Percentiles rank a stretch among this genome's conserved stretches.
These are phyloP conservation scores for Phyllosticta paracitricarpa DNA, from an alignment of 2,329 filamentous ascomycete species.

Conservation along the genomic window DNA sequence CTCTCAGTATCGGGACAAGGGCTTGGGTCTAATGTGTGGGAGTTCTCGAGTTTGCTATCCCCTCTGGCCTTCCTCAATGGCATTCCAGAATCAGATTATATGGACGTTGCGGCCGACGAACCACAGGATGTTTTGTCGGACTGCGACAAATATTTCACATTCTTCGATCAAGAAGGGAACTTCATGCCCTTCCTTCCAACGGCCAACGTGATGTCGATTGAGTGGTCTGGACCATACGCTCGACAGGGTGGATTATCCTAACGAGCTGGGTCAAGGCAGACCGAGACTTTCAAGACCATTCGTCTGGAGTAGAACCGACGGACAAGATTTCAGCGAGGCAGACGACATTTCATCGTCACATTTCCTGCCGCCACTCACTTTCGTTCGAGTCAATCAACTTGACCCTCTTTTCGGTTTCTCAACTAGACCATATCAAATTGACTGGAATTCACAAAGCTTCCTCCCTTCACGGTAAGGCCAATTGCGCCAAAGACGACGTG, in stretches of 20 bases:
- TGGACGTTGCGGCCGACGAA: no score
- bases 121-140: neutral
- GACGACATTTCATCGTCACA: no score
- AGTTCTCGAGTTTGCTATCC: neutral
- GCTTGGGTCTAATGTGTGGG: no score
- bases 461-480: no score
- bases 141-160: neutral
- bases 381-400: no score
- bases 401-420: no score
- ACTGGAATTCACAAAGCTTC: no score
- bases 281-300: neutral
- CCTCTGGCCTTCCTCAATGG: neutral
- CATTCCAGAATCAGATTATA: neutral
- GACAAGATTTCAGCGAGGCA: no score
- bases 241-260: neutral
- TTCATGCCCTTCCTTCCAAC: neutral
- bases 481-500: no score
- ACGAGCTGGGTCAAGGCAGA: neutral
- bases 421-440: no score
- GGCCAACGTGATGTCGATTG: constrained; percentile 3
- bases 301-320: neutral
- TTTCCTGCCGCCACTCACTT: no score
- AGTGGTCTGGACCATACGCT: neutral
- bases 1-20: neutral
- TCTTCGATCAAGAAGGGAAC: neutral